A percentile compares a stretch with the other conserved stretches of the same genome.
Evolutionary conservation across 306 rosid genomes (phyloP).

Genomic region (Cucurbita moschata): DNA sequence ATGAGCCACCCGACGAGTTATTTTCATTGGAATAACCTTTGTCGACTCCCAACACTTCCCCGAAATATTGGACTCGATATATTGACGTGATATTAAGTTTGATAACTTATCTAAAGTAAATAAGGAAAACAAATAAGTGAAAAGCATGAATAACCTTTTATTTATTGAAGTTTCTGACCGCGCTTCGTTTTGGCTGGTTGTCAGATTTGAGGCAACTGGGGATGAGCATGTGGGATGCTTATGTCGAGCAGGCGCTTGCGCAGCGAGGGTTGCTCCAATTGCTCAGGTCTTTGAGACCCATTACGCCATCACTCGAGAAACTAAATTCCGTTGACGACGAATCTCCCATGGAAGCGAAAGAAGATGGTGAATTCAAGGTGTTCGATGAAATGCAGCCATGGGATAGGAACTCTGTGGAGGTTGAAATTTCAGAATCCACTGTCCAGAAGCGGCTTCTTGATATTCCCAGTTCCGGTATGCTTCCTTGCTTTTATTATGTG

Average conservation of each 20-base stretch:
- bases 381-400: conserved; percentile 60
- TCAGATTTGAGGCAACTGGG: not conserved
- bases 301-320: conserved; percentile 24
- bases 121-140: too few species aligned
- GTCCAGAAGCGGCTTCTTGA: conserved; percentile 56
- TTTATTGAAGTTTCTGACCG: too few species aligned
- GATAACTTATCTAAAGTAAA: too few species aligned
- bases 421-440: conserved; percentile 43
- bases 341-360: not conserved
- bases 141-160: too few species aligned
- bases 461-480: conserved; percentile 55
- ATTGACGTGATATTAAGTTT: too few species aligned
- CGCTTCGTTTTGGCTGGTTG: too few species aligned
- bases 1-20: too few species aligned
- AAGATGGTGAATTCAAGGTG: conserved; percentile 24
- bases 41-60: too few species aligned
- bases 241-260: conserved; percentile 44
- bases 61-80: too few species aligned
- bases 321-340: not conserved
- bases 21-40: too few species aligned
- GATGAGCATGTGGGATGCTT: conserved; percentile 44
- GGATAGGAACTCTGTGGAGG: conserved; percentile 67
- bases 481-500: not conserved
- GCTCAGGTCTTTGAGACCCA: conserved; percentile 77
- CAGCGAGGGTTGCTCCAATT: conserved; percentile 41